These are phyloP conservation scores for Allium cepa DNA, from an alignment of 106 monocot genomes.

Conservation along the genomic window DNA sequence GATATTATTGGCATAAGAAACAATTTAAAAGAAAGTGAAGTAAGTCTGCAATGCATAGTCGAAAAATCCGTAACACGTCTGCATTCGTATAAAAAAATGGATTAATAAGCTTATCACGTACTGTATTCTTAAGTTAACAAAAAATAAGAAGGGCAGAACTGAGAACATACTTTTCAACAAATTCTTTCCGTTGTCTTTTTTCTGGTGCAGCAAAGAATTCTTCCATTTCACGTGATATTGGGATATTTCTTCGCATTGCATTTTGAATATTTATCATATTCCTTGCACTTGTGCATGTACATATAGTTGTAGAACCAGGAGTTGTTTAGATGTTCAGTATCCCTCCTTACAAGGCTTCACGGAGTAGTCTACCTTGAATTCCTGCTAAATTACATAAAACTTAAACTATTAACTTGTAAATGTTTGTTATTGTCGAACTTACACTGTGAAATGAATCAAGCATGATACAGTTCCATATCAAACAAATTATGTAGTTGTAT, in stretches of 20 bases:
- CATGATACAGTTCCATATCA: too few species aligned
- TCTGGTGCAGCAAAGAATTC: conserved; percentile 73
- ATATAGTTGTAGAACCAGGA: conserved; percentile 56
- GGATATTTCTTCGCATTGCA: conserved; percentile 15
- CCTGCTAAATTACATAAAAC: conserved; percentile 7
- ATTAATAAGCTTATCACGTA: too few species aligned
- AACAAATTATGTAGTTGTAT: too few species aligned
- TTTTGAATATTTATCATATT: conserved; percentile 15
- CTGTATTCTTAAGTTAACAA: background rate
- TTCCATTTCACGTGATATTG: conserved; percentile 59
- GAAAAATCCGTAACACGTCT: too few species aligned
- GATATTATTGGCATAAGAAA: too few species aligned
- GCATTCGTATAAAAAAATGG: too few species aligned
- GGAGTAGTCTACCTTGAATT: conserved; percentile 72
- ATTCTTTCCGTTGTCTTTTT: conserved; percentile 41
- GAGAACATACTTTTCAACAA: conserved; percentile 53
- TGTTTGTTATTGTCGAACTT: too few species aligned
- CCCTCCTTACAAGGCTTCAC: conserved; percentile 58
- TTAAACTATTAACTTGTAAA: too few species aligned
- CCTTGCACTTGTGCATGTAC: conserved; percentile 12
- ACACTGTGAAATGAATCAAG: too few species aligned
- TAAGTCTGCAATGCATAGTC: too few species aligned
- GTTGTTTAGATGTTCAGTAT: conserved; percentile 37
- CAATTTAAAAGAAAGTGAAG: too few species aligned
- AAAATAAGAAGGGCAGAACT: too few species aligned